Evolutionary conservation across 2,329 filamentous ascomycete species (phyloP).

Genomic region (Coniochaeta sp.): DNA sequence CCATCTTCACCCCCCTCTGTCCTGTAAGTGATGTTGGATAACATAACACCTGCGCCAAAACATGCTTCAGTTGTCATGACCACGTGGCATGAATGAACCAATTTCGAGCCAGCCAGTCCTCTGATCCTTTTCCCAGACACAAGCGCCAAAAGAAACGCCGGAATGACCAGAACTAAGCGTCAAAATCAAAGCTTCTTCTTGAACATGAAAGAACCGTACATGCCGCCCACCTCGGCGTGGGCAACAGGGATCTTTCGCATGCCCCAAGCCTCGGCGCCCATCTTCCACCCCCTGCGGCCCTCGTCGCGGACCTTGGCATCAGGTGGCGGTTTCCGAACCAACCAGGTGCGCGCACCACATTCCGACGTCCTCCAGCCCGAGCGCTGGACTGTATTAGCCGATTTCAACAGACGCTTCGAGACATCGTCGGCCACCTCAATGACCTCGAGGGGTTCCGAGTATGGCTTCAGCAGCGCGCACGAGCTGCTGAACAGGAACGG

Average conservation of each 20-base stretch:
- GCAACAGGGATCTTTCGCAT: slow-evolving; percentile 91
- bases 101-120: not conserved
- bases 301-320: slow-evolving; percentile 41
- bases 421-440: slow-evolving; percentile 67
- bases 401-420: slow-evolving; percentile 56
- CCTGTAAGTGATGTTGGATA: not conserved
- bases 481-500: slow-evolving; percentile 42
- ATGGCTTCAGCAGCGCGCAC: slow-evolving; percentile 48
- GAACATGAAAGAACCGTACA: slow-evolving; percentile 73
- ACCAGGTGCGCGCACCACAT: slow-evolving; percentile 57
- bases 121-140: not conserved
- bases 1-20: not conserved
- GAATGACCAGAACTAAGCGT: not conserved
- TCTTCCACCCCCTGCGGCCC: slow-evolving; percentile 65
- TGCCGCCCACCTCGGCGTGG: slow-evolving; percentile 84
- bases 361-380: slow-evolving; percentile 67
- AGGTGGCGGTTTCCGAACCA: slow-evolving; percentile 49
- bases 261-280: slow-evolving; percentile 78
- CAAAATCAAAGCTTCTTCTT: slow-evolving; percentile 32
- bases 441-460: slow-evolving; percentile 64
- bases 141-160: not conserved
- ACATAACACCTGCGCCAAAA: not conserved
- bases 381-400: slow-evolving; percentile 49
- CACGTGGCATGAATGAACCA: not conserved
- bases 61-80: not conserved